Conservation (phyloP, 169 alveolate species). For the Eimeria tenella region DNA sequence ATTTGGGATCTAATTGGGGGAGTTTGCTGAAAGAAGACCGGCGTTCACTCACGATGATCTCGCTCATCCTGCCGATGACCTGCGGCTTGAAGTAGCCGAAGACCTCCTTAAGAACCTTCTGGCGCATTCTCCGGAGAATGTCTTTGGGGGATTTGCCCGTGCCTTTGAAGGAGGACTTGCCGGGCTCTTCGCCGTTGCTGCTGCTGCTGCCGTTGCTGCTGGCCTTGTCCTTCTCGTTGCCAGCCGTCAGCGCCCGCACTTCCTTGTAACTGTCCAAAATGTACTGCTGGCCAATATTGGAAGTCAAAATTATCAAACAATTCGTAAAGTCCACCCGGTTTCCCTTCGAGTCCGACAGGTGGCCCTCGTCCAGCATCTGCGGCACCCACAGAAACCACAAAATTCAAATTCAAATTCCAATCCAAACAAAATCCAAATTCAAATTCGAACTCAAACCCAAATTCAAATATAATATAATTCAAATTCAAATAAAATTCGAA, state of each 20-base stretch:
- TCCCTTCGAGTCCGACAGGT: conserved; percentile 92
- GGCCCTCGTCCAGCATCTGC: conserved; percentile 90
- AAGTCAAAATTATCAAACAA: conserved; percentile 89
- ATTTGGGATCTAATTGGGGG: too few species aligned
- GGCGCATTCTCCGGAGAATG: background rate
- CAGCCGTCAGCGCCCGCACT: conserved; percentile 25
- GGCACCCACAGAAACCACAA: background rate
- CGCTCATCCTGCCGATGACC: conserved; percentile 51
- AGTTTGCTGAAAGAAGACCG: too few species aligned
- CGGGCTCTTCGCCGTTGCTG: background rate
- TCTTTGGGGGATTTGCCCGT: conserved; percentile 15
- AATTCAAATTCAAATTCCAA: too few species aligned
- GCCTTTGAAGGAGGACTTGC: background rate
- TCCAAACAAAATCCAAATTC: background rate
- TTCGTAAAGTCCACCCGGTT: conserved; percentile 91
- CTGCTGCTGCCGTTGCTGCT: too few species aligned
- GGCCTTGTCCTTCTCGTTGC: background rate
- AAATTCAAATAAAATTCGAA: too few species aligned
- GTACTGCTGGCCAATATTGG: conserved; percentile 90
- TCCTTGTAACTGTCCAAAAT: conserved; percentile 66
- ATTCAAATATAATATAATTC: too few species aligned
- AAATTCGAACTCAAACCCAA: background rate
- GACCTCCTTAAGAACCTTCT: conserved; percentile 40
- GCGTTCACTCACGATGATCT: background rate
- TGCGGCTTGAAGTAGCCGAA: conserved; percentile 59